Base-by-base conservation (phyloP, 345 rosid species). In the Eucalyptus viminalis region DNA sequence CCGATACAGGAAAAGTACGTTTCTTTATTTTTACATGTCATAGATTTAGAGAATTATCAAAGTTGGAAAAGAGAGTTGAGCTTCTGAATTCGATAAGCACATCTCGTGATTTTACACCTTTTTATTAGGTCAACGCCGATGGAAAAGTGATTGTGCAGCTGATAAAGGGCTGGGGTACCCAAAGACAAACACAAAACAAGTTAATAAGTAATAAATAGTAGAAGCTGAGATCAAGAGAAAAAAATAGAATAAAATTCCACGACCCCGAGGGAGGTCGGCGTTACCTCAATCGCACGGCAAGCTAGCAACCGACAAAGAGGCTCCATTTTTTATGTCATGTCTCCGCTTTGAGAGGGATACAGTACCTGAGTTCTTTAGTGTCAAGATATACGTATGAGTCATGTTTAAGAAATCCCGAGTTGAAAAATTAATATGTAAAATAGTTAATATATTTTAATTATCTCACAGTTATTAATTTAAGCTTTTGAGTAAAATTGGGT, bases 331-430 rank as follows among this genome's bases (percentile, higher is more conserved):
- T 69, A 4, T 15, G 43, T 69, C 43, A 3, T 16, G 43, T 3
- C 80, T 65, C 10, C 2, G 3, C 14, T 17, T 65, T n/a, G 80
- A 17, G 44, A 34, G 21, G 43, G 4, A 34, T 9, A 34, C 12
- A 8, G 11, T 37, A 9, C 0, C 44, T 8, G 14, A 72, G 44
- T 34, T 72, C 44, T 72, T 34, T 40, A 6, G 31, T 62, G 31
- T 12, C 16, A 27, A 29, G 31, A 27, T 6, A 27, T 6, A 27
- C 0, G 1, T 0, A 27, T 5, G 29, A 24, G 14, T 56, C 13
- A 4, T 56, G 6, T 56, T 56, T 9, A 24, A 56, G 0, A 9
- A 24, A 24, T 2, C 13, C 6, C 6, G 0, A 0, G 6, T 56
- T 22, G 1, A 25, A 56, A 11, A 56, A 24, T 10, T 24, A 24